Percentiles rank a stretch among this genome's conserved stretches.
phyloP scores from a whole-genome alignment of 192 early-diverging fungal species.

The Coemansia sp. region DNA sequence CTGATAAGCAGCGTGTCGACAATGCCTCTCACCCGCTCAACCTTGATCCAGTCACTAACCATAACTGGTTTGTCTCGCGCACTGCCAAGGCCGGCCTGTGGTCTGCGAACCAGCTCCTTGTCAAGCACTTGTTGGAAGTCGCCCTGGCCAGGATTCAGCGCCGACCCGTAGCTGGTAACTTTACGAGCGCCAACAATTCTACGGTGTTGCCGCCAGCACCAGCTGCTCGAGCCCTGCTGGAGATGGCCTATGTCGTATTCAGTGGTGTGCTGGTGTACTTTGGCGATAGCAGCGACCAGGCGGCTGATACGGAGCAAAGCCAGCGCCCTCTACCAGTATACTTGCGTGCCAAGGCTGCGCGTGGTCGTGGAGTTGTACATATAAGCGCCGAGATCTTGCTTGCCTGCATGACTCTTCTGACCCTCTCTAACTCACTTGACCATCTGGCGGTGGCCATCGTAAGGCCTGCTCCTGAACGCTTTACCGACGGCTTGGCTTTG shows the following conservation, averaged over 20 bases:
- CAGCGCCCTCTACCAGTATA: slow-evolving; percentile 10
- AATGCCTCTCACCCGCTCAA: slow-evolving; percentile 17
- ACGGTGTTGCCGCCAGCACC: background rate
- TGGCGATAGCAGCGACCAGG: background rate
- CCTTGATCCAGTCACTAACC: background rate
- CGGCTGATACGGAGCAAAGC: background rate
- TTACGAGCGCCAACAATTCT: background rate
- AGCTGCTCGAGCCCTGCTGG: background rate
- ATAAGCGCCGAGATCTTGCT: slow-evolving; percentile 30
- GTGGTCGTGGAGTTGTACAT: slow-evolving; percentile 21
- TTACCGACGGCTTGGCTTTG: background rate
- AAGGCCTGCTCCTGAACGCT: slow-evolving; percentile 9
- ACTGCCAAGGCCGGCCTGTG: slow-evolving; percentile 8
- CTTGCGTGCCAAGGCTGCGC: slow-evolving; percentile 8
- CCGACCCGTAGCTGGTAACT: background rate
- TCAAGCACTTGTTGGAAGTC: slow-evolving; percentile 34
- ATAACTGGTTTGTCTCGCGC: slow-evolving; percentile 8
- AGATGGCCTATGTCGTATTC: slow-evolving; percentile 29
- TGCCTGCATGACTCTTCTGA: slow-evolving; percentile 25
- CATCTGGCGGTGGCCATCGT: slow-evolving; percentile 15
- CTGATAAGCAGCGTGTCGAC: slow-evolving; percentile 10
- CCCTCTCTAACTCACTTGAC: slow-evolving; percentile 5
- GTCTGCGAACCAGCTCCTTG: slow-evolving; percentile 25
- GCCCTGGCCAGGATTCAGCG: slow-evolving; percentile 20
- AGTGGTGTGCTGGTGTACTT: slow-evolving; percentile 23